Percentiles rank a stretch among this genome's conserved stretches.
phyloP scores from a whole-genome alignment of 768 basidiomycete genomes.

The Kwoniella sp. region DNA sequence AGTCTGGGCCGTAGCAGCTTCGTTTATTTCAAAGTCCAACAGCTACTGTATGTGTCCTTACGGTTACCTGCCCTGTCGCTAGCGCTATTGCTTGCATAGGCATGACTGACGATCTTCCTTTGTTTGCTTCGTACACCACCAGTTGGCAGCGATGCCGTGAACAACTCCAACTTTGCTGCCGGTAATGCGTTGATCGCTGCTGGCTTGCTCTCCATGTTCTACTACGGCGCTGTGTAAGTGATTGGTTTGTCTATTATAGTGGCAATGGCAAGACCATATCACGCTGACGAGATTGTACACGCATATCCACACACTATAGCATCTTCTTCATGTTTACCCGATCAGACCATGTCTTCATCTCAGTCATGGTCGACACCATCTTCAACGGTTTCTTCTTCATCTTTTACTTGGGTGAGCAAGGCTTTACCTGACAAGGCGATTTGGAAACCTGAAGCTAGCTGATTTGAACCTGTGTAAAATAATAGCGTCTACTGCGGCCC shows the following conservation, averaged over 20 bases:
- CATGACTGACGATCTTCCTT: too few relatives aligned
- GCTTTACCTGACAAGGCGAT: too few relatives aligned
- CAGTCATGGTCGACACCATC: constrained; percentile 72
- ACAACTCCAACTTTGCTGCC: constrained; percentile 27
- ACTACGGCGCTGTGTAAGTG: constrained; percentile 33
- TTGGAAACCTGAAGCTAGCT: too few relatives aligned
- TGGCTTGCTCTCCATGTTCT: constrained; percentile 32
- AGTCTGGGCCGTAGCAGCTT: constrained; percentile 38
- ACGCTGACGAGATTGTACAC: too few relatives aligned
- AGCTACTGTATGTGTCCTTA: constrained; percentile 12
- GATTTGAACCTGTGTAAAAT: too few relatives aligned
- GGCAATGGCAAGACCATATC: not conserved
- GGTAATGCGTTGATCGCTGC: constrained; percentile 44
- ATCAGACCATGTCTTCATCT: constrained; percentile 67
- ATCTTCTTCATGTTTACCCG: constrained; percentile 31
- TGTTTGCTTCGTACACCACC: too few relatives aligned
- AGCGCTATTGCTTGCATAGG: too few relatives aligned
- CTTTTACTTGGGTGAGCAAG: constrained; percentile 57
- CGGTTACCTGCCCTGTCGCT: too few relatives aligned
- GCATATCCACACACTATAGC: too few relatives aligned
- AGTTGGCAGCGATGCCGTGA: constrained; percentile 23
- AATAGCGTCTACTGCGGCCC: constrained; percentile 25
- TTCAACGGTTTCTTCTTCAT: constrained; percentile 66
- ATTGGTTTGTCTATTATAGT: too few relatives aligned
- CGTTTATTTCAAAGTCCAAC: constrained; percentile 17